phyloP scores from a whole-genome alignment of 305 asterid genomes.

The Ajuga reptans region DNA sequence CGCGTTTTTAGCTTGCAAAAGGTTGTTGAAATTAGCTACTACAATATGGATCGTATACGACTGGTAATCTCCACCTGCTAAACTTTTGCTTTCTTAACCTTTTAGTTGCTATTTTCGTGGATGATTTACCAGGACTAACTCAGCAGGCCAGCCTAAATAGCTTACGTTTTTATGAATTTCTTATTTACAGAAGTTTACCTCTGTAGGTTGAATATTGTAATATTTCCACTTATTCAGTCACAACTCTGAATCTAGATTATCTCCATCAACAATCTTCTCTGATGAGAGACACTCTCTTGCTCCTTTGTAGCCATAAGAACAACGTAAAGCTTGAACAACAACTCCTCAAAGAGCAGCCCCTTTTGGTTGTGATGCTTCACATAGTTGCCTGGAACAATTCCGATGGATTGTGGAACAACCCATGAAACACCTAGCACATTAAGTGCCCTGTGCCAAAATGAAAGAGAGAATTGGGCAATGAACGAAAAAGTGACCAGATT shows the following conservation, averaged over 20 bases:
- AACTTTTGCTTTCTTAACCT: slow-evolving; percentile 4
- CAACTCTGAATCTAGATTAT: slow-evolving; percentile 8
- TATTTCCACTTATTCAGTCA: slow-evolving; percentile 19
- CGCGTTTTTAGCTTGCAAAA: slow-evolving; percentile 98
- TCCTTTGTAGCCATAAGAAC: too few relatives aligned
- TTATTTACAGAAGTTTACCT: neutral
- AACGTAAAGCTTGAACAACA: too few relatives aligned
- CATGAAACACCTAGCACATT: too few relatives aligned
- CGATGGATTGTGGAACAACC: too few relatives aligned
- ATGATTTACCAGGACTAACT: neutral
- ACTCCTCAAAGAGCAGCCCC: too few relatives aligned
- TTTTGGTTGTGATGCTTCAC: too few relatives aligned
- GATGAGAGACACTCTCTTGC: neutral
- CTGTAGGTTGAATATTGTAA: neutral
- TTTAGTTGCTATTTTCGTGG: neutral
- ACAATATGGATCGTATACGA: slow-evolving; percentile 97
- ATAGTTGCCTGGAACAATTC: too few relatives aligned
- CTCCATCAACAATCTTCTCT: neutral
- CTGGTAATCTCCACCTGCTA: slow-evolving; percentile 63
- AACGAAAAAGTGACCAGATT: too few relatives aligned
- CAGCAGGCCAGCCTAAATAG: neutral
- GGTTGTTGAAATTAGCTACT: slow-evolving; percentile 98
- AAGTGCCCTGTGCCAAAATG: too few relatives aligned
- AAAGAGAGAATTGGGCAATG: too few relatives aligned
- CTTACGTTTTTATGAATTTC: neutral